Percentiles rank a stretch among this genome's conserved stretches.
Conservation (phyloP, 768 basidiomycete species). For the Boletellus sp. region DNA sequence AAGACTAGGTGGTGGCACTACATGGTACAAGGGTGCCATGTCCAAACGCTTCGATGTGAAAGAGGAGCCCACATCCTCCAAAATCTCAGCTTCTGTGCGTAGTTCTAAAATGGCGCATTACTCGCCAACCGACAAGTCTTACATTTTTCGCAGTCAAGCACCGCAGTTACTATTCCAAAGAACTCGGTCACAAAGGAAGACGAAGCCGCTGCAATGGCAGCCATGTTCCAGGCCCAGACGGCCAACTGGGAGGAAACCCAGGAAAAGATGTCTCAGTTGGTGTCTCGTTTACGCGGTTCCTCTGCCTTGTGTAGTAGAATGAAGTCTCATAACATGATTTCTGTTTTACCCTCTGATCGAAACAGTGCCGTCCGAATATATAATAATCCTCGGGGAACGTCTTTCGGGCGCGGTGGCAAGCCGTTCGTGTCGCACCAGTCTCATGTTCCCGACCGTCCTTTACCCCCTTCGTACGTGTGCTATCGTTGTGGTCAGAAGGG, state of each 20-base stretch:
- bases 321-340: constrained; percentile 68
- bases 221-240: constrained; percentile 93
- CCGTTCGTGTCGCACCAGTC: constrained; percentile 41
- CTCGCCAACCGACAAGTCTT: constrained; percentile 24
- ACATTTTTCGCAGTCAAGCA: constrained; percentile 34
- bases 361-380: constrained; percentile 68
- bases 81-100: constrained; percentile 30
- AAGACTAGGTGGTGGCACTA: constrained; percentile 35
- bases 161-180: constrained; percentile 34
- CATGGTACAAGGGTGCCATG: constrained; percentile 74
- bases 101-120: constrained; percentile 23
- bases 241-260: constrained; percentile 98
- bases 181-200: constrained; percentile 57
- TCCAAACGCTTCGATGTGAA: constrained; percentile 89
- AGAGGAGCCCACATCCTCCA: constrained; percentile 47
- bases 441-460: constrained; percentile 65
- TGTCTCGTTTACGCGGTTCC: constrained; percentile 56
- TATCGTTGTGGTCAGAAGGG: constrained; percentile 99
- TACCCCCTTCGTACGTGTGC: constrained; percentile 95
- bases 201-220: constrained; percentile 94
- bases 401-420: constrained; percentile 60
- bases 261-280: constrained; percentile 99
- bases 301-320: constrained; percentile 63
- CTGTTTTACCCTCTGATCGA: constrained; percentile 34
- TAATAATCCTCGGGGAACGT: constrained; percentile 61